These are phyloP conservation scores for Cryphonectria radicalis DNA, from an alignment of 2,329 filamentous ascomycete species.

Conservation along the genomic window DNA sequence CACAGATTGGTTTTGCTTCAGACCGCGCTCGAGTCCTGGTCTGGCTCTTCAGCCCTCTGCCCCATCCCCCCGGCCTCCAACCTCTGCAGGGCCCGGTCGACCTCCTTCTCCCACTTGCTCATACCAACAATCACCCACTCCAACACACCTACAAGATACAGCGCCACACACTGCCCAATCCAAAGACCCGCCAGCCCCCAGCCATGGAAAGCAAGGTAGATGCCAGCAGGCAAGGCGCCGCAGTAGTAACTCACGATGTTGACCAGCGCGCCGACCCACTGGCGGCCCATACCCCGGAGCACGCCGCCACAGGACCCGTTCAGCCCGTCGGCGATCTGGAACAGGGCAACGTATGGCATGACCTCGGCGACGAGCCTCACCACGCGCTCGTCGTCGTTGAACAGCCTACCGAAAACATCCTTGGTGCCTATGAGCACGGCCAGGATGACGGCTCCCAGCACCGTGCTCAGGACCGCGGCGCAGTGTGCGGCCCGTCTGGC, in stretches of 20 bases:
- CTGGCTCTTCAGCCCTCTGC: slow-evolving; percentile 1
- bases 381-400: slow-evolving; percentile 78
- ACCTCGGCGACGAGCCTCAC: slow-evolving; percentile 74
- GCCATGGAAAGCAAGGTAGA: slow-evolving; percentile 83
- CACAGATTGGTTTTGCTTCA: background rate
- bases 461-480: slow-evolving; percentile 72
- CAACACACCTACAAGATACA: slow-evolving; percentile 77
- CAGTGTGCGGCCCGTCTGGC: slow-evolving; percentile 75
- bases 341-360: slow-evolving; percentile 84
- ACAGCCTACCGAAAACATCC: slow-evolving; percentile 75
- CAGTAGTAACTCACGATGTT: slow-evolving; percentile 86
- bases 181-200: slow-evolving; percentile 83
- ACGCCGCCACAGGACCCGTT: slow-evolving; percentile 85
- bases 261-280: slow-evolving; percentile 82
- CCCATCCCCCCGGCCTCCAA: slow-evolving; percentile 57
- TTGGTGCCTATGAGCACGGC: slow-evolving; percentile 71
- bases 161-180: slow-evolving; percentile 80
- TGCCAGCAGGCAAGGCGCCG: slow-evolving; percentile 78
- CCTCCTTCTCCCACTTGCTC: slow-evolving; percentile 78
- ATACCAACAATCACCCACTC: slow-evolving; percentile 81
- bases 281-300: slow-evolving; percentile 81
- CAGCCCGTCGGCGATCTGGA: slow-evolving; percentile 87
- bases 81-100: slow-evolving; percentile 65
- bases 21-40: background rate
- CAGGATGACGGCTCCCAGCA: slow-evolving; percentile 71